These are phyloP conservation scores for Cercis canadensis DNA, from an alignment of 306 rosid genomes.

Conservation along the genomic window DNA sequence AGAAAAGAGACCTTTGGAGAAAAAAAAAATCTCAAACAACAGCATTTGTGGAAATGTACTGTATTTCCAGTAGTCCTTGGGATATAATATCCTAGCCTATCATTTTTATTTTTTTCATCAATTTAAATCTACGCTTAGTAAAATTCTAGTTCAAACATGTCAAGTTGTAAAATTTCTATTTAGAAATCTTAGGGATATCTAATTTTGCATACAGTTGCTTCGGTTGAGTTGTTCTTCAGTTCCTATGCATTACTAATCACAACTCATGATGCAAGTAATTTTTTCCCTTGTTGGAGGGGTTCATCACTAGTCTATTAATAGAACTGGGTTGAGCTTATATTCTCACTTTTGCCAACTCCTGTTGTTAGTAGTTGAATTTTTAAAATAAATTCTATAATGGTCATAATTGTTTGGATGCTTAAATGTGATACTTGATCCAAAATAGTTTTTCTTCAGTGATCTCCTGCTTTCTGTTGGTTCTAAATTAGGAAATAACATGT, in stretches of 20 bases:
- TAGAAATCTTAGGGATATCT: neutral
- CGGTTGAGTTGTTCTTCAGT: neutral
- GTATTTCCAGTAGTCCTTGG: neutral
- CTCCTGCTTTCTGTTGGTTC: neutral
- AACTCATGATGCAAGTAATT: neutral
- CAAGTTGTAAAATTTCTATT: neutral
- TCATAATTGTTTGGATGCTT: neutral
- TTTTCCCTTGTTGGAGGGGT: neutral
- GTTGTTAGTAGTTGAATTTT: neutral
- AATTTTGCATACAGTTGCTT: neutral
- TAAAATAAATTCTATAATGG: slow-evolving; percentile 1
- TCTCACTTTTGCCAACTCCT: neutral
- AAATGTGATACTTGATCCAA: neutral
- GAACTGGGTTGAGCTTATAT: neutral
- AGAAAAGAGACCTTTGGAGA: neutral
- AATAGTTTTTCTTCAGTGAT: neutral
- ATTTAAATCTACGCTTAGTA: neutral
- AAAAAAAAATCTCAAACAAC: slow-evolving; percentile 5
- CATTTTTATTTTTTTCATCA: neutral
- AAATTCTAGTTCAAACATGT: neutral
- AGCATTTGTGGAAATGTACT: slow-evolving; percentile 15
- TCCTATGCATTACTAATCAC: neutral
- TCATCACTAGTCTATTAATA: neutral
- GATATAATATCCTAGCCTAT: too few relatives aligned
- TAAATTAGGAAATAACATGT: neutral